Base-by-base conservation (phyloP, 2,329 filamentous ascomycete species). In the Cylindrodendrum hubeiense region DNA sequence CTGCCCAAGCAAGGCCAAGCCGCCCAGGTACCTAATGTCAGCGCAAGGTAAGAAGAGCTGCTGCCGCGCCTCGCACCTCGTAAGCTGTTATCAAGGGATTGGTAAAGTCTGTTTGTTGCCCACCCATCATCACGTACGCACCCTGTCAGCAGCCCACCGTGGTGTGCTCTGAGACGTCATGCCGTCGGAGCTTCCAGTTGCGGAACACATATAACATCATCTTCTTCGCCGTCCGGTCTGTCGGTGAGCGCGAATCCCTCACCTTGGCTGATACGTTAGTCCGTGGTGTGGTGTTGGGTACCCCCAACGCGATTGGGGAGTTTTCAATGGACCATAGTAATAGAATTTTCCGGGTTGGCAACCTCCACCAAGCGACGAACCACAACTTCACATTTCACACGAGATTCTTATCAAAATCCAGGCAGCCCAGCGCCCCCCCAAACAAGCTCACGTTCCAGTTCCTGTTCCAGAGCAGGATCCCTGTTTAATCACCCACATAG, bases 41-140 rank as follows among this genome's bases (percentile, higher is more conserved):
- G 43, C 41, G 21, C 43, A 24, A 41, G 21, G 34, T 30, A 24
- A 30, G 28, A 24, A 30, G 28, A 12, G 28, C 9, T 3, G 28
- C 28, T 30, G 8, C 28, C 28, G 28, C 28, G 7, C 39, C 19
- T 9, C 12, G 15, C 47, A 67, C 60, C 60, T 39, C 61, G 63
- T 71, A 59, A 58, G 51, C 65, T 47, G 67, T 71, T 71, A 65
- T 71, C 69, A 72, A 72, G 58, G 54, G 70, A 67, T 59, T 61
- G 43, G 67, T 71, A 65, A 71, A 51, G 46, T 24, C 37, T 41
- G 15, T 15, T 39, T 34, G 21, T 46, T 13, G 22, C 12, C 47
- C 46, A 51, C 46, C 22, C 22, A 17, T 51, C 34, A 43, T 51
- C 46, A 51, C 47, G 30, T 30, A 49, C 34, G 24, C 28, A 30